These are phyloP conservation scores for Linum trigynum DNA, from an alignment of 345 rosid species.

Conservation along the genomic window DNA sequence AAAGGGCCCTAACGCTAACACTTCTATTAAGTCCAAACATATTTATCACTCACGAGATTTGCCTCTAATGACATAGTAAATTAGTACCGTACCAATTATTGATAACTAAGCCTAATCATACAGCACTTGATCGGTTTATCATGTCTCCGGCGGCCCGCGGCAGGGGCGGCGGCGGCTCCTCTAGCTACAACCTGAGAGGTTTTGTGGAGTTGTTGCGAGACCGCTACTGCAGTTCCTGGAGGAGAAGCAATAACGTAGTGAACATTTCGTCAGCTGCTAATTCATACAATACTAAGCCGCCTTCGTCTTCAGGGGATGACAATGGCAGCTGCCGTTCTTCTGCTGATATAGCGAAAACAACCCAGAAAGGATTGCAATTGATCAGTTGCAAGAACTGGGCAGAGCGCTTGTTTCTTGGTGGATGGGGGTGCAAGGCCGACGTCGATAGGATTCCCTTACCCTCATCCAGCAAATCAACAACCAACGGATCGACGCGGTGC, in stretches of 20 bases:
- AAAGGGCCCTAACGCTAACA: no score
- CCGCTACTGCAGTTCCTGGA: background rate
- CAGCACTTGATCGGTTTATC: background rate
- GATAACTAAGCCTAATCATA: background rate
- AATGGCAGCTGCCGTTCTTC: no score
- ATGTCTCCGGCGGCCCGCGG: background rate
- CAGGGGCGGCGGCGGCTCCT: background rate
- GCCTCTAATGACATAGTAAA: no score
- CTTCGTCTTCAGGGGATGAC: constrained; percentile 2
- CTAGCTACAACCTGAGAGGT: constrained; percentile 5
- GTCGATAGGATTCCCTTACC: no score
- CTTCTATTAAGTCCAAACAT: no score
- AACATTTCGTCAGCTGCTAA: background rate
- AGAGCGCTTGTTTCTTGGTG: background rate
- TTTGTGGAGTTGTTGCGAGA: background rate
- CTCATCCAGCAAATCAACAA: no score
- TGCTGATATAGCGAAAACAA: background rate
- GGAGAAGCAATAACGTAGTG: background rate
- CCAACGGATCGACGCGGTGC: no score
- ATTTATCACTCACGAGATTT: no score
- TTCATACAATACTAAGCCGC: background rate
- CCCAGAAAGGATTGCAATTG: constrained; percentile 18
- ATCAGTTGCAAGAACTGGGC: background rate
- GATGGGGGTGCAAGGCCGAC: no score
- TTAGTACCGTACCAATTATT: no score